Percentiles rank a stretch among this genome's conserved stretches.
These are phyloP conservation scores for Trichoderma sp. DNA, from an alignment of 2,329 filamentous ascomycete genomes.

Conservation along the genomic window DNA sequence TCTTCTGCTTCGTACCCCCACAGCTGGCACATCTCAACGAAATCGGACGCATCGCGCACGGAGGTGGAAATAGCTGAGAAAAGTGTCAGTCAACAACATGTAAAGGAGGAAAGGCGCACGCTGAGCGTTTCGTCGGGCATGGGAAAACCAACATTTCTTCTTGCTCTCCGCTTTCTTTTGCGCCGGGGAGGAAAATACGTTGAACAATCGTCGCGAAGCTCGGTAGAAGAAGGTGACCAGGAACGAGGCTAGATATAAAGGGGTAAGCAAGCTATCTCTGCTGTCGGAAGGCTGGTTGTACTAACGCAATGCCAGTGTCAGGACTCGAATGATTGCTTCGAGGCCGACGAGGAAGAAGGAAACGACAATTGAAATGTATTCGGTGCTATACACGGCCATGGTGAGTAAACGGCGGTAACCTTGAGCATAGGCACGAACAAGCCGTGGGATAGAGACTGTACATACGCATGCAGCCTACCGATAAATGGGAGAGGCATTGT, in stretches of 20 bases:
- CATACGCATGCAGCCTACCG: constrained; percentile 52
- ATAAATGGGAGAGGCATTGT: constrained; percentile 54
- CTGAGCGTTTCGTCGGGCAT: background rate
- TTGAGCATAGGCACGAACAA: background rate
- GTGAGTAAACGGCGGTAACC: constrained; percentile 10
- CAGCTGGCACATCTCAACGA: constrained; percentile 87
- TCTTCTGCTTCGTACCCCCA: constrained; percentile 95
- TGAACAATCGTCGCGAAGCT: constrained; percentile 79
- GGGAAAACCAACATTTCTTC: constrained; percentile 56
- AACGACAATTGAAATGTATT: constrained; percentile 82
- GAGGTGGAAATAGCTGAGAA: constrained; percentile 63
- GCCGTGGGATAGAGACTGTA: constrained; percentile 20
- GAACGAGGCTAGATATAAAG: constrained; percentile 59
- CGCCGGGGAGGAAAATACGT: constrained; percentile 69
- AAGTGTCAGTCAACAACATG: constrained; percentile 19
- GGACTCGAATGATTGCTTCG: constrained; percentile 77
- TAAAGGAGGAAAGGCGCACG: constrained; percentile 22
- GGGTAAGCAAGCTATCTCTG: constrained; percentile 25
- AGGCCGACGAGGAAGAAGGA: constrained; percentile 81
- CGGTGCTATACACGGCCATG: constrained; percentile 52
- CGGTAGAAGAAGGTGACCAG: constrained; percentile 81
- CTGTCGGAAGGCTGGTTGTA: constrained; percentile 24
- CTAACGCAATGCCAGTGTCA: constrained; percentile 85
- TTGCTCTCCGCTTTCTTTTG: constrained; percentile 65
- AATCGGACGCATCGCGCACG: constrained; percentile 84